Percentiles rank a stretch among this genome's conserved stretches.
These are phyloP conservation scores for Xylaria longipes DNA, from an alignment of 495 filamentous ascomycete species.

Conservation along the genomic window DNA sequence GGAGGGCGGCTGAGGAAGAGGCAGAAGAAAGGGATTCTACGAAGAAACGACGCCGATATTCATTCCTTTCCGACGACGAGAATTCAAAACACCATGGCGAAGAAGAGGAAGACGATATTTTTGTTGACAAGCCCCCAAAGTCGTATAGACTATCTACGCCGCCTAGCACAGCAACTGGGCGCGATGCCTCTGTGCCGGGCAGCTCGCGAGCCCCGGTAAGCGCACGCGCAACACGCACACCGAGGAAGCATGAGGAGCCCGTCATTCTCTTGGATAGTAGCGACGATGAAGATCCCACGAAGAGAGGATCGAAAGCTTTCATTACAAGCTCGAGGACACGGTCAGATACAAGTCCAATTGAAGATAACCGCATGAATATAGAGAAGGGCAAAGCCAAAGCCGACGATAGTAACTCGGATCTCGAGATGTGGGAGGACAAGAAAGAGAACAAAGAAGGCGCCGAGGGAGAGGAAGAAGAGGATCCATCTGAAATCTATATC, in stretches of 20 bases:
- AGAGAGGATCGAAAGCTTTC: constrained; percentile 3
- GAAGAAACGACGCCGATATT: constrained; percentile 37
- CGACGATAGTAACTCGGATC: constrained; percentile 28
- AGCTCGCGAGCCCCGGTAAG: constrained; percentile 18
- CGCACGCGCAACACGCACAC: constrained; percentile 15
- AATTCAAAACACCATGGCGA: constrained; percentile 16
- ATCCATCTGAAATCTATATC: constrained; percentile 44
- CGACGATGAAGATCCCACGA: constrained; percentile 26
- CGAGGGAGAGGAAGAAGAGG: constrained; percentile 32
- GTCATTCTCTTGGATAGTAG: constrained; percentile 28
- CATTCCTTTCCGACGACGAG: constrained; percentile 31
- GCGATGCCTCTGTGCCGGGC: constrained; percentile 6
- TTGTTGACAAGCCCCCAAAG: constrained; percentile 19
- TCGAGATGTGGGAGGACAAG: constrained; percentile 15
- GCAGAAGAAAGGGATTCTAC: constrained; percentile 35
- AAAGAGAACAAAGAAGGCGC: constrained; percentile 10
- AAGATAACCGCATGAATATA: neutral
- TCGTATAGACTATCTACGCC: constrained; percentile 28
- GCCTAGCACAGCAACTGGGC: constrained; percentile 25
- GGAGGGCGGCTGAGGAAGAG: constrained; percentile 23
- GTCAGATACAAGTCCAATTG: neutral
- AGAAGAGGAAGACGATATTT: constrained; percentile 29
- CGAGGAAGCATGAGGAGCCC: constrained; percentile 20
- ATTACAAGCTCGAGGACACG: neutral
- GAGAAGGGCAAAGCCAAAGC: constrained; percentile 21